Evolutionary conservation across 371 early-diverging fungal species (phyloP).

Genomic region (Synchytrium microbalum): DNA sequence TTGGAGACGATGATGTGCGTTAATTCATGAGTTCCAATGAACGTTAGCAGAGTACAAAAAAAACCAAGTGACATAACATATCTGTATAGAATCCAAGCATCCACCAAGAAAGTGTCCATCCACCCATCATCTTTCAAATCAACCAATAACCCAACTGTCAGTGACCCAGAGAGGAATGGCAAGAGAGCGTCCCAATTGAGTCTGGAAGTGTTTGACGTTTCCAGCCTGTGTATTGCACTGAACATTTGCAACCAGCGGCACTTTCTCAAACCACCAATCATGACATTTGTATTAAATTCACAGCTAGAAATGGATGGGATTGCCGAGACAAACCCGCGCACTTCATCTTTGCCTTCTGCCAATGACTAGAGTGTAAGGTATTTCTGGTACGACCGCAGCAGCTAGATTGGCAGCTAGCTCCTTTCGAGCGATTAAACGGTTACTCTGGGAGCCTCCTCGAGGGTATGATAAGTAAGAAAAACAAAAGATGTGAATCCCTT

Average conservation of each 20-base stretch:
- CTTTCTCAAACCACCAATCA: not conserved
- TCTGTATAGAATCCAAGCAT: too few relatives aligned
- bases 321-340: not conserved
- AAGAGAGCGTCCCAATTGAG: constrained; percentile 2
- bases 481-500: too few relatives aligned
- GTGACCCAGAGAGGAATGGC: constrained; percentile 2
- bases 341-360: not conserved
- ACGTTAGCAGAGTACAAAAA: too few relatives aligned
- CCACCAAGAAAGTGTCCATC: too few relatives aligned
- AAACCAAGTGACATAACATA: too few relatives aligned
- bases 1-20: too few relatives aligned
- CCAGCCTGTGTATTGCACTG: constrained; percentile 1
- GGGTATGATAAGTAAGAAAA: constrained; percentile 1
- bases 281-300: too few relatives aligned
- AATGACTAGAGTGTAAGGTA: not conserved
- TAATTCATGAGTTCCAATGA: too few relatives aligned
- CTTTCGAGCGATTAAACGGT: not conserved
- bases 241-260: not conserved
- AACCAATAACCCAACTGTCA: too few relatives aligned
- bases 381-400: not conserved
- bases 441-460: constrained; percentile 1
- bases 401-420: not conserved
- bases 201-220: not conserved
- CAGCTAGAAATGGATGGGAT: too few relatives aligned
- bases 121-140: not conserved